phyloP scores from a whole-genome alignment of 2,329 filamentous ascomycete species.

The Colletotrichum tropicale region DNA sequence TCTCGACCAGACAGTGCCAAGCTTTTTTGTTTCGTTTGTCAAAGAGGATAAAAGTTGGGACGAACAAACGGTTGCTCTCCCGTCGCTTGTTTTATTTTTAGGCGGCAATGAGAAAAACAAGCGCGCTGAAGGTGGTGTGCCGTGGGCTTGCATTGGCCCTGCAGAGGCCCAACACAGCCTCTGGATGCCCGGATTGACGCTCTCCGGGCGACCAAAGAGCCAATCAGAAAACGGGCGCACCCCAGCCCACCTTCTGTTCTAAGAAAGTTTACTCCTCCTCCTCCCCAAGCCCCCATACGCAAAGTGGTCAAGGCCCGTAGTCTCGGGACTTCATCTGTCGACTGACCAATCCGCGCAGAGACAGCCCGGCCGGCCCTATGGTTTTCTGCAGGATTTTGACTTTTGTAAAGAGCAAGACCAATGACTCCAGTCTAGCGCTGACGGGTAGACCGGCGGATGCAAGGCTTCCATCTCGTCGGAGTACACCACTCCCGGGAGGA shows the following conservation, averaged over 20 bases:
- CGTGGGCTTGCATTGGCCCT: background rate
- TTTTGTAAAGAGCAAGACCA: background rate
- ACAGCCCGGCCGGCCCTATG: background rate
- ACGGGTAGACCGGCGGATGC: background rate
- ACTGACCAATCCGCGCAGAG: background rate
- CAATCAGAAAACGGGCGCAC: background rate
- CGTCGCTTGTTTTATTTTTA: conserved; percentile 17
- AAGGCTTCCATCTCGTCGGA: background rate
- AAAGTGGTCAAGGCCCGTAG: background rate
- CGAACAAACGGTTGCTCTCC: background rate
- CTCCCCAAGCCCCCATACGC: background rate
- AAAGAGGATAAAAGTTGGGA: background rate
- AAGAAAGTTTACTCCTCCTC: background rate
- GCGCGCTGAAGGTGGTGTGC: conserved; percentile 1
- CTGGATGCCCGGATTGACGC: background rate
- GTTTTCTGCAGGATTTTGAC: background rate
- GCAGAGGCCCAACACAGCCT: conserved; percentile 3
- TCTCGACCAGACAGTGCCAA: background rate
- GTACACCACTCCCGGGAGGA: background rate
- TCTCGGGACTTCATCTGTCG: background rate
- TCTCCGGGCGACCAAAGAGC: background rate
- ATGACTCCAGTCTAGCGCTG: background rate
- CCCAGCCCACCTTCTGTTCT: background rate
- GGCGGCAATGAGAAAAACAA: background rate
- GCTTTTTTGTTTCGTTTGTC: background rate